Evolutionary conservation across 805 yeast species (phyloP), one percentile per base, ranked within the genome.

Genomic region (Monosporozyma unispora): DNA sequence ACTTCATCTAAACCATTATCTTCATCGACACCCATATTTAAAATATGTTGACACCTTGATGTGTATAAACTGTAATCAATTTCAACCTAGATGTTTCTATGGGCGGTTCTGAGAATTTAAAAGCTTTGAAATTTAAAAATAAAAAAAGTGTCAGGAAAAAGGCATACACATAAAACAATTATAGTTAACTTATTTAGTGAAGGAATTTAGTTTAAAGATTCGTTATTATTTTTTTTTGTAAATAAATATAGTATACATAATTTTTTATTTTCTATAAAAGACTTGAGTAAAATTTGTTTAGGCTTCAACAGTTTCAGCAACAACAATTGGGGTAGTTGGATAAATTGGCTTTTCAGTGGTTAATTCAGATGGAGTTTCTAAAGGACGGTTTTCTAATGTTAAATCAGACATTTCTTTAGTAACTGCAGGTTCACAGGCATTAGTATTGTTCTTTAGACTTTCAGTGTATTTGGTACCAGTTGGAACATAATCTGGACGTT

Each of bases 401-500:
- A 45, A 11, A 14, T 45, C 38, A 16, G 35, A 28, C 10, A 40
- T 22, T 28, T 31, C 41, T 9, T 18, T 33, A 21, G n/a, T 21
- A 47, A 41, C 49, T 9, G 40, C 40, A 18, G 49, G 49, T 33
- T 39, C 45, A 16, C 11, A 11, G 9, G 28, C 25, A 40, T 11
- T 23, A 12, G 19, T 22, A 8, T 25, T 29, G n/a, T 18, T 14
- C 31, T 48, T 50, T 25, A 44, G 6, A 28, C 52, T 31, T 27
- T 51, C 50, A 14, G 56, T 35, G 33, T 42, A 49, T 44, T 21
- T 48, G 39, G 54, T 41, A 22, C 53, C 54, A 28, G 44, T 46
- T 44, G 66, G 63, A 39, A 55, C 51, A 51, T 69, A 70, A 45
- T 45, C 53, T 39, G 85, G 80, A 21, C 84, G 57, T 6, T 51